Conservation (phyloP, 176 grass and related monocot species). For the Carex myosuroides region DNA sequence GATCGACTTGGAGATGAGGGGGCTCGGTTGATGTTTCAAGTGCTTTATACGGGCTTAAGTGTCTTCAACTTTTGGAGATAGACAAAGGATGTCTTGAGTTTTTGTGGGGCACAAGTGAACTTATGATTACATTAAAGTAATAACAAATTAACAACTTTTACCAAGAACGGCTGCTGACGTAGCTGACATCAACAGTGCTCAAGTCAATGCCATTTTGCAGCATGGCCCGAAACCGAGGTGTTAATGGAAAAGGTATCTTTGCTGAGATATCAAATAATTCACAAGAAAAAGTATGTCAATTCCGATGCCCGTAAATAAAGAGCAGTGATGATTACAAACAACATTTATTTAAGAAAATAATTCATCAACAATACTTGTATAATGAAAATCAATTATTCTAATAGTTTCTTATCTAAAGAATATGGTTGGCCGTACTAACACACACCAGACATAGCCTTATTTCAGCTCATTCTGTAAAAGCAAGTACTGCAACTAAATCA, state of each 20-base stretch:
- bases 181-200: conserved; percentile 97
- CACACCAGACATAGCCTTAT: neutral
- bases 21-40: neutral
- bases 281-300: neutral
- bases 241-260: conserved; percentile 93
- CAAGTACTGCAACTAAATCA: neutral
- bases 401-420: neutral
- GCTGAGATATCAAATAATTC: conserved; percentile 35
- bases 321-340: neutral
- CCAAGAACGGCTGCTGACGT: conserved; percentile 99
- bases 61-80: neutral
- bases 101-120: neutral
- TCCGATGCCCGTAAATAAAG: neutral
- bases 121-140: neutral
- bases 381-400: neutral
- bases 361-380: neutral
- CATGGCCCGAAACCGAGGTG: conserved; percentile 92
- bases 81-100: neutral
- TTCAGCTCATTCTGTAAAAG: neutral
- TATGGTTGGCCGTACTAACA: neutral
- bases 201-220: conserved; percentile 98
- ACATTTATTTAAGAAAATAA: neutral
- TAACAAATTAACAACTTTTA: conserved; percentile 20
- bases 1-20: neutral
- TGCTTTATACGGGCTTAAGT: neutral